Base-by-base conservation (phyloP, 768 basidiomycete genomes). In the Boletus eberwhitei region DNA sequence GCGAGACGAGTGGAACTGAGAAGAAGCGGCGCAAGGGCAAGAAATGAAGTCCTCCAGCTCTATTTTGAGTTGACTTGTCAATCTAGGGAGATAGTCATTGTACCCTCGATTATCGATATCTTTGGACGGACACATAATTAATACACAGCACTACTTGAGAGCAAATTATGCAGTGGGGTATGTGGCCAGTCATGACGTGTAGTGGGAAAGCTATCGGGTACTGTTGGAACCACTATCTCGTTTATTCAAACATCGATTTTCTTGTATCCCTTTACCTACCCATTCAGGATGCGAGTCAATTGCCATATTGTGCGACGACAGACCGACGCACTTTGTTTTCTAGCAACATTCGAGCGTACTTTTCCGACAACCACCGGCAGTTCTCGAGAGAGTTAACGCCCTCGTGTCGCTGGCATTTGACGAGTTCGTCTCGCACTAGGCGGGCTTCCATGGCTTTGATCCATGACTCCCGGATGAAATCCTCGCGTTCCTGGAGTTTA, bases 341-440 rank as follows among this genome's bases (percentile, higher is more conserved):
- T 71, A 76, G 74, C 50, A 98, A 74, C 86, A 95, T 90, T 29
- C 74, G 74, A 31, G 85, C 68, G 66, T 97, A 97, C 69, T 86
- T 86, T 56, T 94, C 87, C 43, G 90, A 82, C 43, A 95, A 72
- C 77, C 92, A 88, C 67, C 82, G 85, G 75, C 95, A 98, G 64
- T 85, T 88, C 72, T 94, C 88, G 57, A 90, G 84, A 65, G 91
- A 85, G 73, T 98, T 97, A 37, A 94, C 90, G 32, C 95, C 93
- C 75, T 98, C 95, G 8, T 81, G 79, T 63, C 82, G 80, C 65
- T 94, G 91, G 75, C 95, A 98, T 73, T 91, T 93, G 53, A 83
- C 79, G 51, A 98, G 82, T 71, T 95, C 90, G 54, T 91, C 88
- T 57, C 85, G 85, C 44, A 97, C 92, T 54, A 98, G 77, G 45